A percentile compares a stretch with the other conserved stretches of the same genome.
Evolutionary conservation across 805 yeast genomes (phyloP).

Genomic region (Starmerella vaccinii): DNA sequence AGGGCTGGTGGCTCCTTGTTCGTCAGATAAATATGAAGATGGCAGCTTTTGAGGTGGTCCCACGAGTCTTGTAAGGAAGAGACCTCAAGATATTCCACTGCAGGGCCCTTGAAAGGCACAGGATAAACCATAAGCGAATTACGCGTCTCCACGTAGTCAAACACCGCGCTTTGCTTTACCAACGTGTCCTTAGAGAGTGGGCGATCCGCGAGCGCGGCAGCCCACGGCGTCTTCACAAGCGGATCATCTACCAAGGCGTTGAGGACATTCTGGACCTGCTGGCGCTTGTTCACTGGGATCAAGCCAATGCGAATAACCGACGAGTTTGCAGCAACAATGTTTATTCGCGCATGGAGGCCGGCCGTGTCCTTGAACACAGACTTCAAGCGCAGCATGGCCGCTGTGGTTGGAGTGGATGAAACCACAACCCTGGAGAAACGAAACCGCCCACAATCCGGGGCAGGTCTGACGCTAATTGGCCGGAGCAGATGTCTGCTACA

Average conservation of each 20-base stretch:
- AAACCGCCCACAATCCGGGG: too few species aligned
- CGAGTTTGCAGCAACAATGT: conserved; percentile 18
- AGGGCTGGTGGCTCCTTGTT: background rate
- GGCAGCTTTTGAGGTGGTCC: conserved; percentile 28
- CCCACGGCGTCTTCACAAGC: conserved; percentile 30
- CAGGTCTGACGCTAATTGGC: too few species aligned
- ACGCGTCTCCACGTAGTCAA: conserved; percentile 28
- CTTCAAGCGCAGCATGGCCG: conserved; percentile 21
- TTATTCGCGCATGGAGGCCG: conserved; percentile 27
- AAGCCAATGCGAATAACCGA: conserved; percentile 27
- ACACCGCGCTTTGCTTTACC: conserved; percentile 25
- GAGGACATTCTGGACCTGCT: conserved; percentile 24
- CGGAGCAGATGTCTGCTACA: too few species aligned
- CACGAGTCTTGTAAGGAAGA: conserved; percentile 26
- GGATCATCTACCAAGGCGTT: conserved; percentile 31
- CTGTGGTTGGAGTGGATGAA: conserved; percentile 2
- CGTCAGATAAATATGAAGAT: conserved; percentile 20
- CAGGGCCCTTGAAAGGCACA: conserved; percentile 23
- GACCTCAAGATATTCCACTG: conserved; percentile 29
- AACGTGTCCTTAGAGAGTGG: conserved; percentile 29
- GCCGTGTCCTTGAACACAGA: conserved; percentile 24
- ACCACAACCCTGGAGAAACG: conserved; percentile 6
- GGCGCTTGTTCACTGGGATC: conserved; percentile 26
- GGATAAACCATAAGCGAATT: conserved; percentile 30
- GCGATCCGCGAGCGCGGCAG: conserved; percentile 24